Base-by-base conservation (phyloP, 2,329 filamentous ascomycete species). In the Pyrenochaeta sp. region DNA sequence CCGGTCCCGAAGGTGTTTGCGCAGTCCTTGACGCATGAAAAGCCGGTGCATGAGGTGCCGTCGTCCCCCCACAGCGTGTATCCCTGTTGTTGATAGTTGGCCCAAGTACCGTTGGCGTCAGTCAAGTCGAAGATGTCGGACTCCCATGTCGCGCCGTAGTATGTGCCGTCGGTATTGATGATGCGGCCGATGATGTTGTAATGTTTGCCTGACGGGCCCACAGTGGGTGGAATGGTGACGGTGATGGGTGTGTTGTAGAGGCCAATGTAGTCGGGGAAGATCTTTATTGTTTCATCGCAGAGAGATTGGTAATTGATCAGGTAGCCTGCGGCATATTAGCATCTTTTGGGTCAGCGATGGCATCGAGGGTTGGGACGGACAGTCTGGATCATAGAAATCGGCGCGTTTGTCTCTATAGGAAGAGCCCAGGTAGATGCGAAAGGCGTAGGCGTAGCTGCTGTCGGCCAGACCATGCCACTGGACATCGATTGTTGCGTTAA, bases 1-100 rank as follows among this genome's bases (percentile, higher is more conserved):
- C 17, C 31, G 14, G 15, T 35, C 22, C n/a, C 18, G 6, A 18
- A 28, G 14, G 13, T 19, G 17, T 44, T 30, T 10, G 44, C 41
- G 35, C 53, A 54, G 21, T 41, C 28, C 17, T 50, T 44, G 11
- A 51, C 44, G 26, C 47, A 51, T 5, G 37, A 30, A 26, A 45
- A 51, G 17, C 50, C 36, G 13, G 30, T 28, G 18, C 47, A 53
- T 2, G 39, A 19, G 5, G 36, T 48, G 4, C 43, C 48, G 21
- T 55, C 51, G 17, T 38, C 36, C 7, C 42, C 50, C 48, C 42
- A 55, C 9, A 54, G 38, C 3, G 51, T 57, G 22, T 44, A 35
- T 2, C 51, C 45, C 31, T 40, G 22, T 10, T 18, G 37, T 22
- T 49, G 44, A 21, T 30, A 37, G 2, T 18, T 19, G 6, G 31